These are phyloP conservation scores for Arthrobotrys megalospora DNA, from an alignment of 2,329 filamentous ascomycete genomes.

Conservation along the genomic window DNA sequence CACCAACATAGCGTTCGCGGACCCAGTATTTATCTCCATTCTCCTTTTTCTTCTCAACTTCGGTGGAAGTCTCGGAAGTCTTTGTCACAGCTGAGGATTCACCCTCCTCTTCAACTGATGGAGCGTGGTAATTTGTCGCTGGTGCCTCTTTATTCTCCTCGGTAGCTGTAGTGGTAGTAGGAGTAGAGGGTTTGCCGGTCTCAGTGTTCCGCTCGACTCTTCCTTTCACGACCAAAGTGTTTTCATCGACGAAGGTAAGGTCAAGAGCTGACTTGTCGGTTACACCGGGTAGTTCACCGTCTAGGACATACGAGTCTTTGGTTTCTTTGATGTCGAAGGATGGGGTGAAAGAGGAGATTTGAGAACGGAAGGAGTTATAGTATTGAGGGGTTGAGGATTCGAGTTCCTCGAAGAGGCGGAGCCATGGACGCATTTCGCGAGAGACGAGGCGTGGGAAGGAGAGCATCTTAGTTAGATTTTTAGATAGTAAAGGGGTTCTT, in stretches of 20 bases:
- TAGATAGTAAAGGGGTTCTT: slow-evolving; percentile 3
- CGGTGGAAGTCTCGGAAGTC: neutral
- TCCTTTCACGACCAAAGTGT: slow-evolving; percentile 70
- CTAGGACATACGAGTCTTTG: slow-evolving; percentile 69
- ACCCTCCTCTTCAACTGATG: slow-evolving; percentile 39
- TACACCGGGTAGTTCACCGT: slow-evolving; percentile 71
- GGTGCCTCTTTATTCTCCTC: neutral
- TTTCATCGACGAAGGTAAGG: slow-evolving; percentile 70
- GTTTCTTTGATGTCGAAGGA: slow-evolving; percentile 70
- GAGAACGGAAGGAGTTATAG: slow-evolving; percentile 32
- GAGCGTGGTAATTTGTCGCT: slow-evolving; percentile 38
- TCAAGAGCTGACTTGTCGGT: slow-evolving; percentile 68
- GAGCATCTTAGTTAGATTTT: slow-evolving; percentile 43
- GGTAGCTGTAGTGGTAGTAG: neutral
- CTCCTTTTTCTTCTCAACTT: slow-evolving; percentile 31
- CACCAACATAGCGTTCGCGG: slow-evolving; percentile 61
- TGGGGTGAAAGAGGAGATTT: slow-evolving; percentile 67
- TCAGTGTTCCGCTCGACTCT: slow-evolving; percentile 66
- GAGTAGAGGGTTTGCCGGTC: slow-evolving; percentile 17
- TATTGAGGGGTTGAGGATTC: slow-evolving; percentile 21
- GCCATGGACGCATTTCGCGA: slow-evolving; percentile 48
- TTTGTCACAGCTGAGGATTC: slow-evolving; percentile 26
- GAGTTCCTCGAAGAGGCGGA: slow-evolving; percentile 58
- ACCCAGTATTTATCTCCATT: slow-evolving; percentile 59
- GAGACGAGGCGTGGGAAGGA: slow-evolving; percentile 48